These are phyloP conservation scores for Cylindrotheca fusiformis DNA, from an alignment of 108 stramenopile species.

Conservation along the genomic window DNA sequence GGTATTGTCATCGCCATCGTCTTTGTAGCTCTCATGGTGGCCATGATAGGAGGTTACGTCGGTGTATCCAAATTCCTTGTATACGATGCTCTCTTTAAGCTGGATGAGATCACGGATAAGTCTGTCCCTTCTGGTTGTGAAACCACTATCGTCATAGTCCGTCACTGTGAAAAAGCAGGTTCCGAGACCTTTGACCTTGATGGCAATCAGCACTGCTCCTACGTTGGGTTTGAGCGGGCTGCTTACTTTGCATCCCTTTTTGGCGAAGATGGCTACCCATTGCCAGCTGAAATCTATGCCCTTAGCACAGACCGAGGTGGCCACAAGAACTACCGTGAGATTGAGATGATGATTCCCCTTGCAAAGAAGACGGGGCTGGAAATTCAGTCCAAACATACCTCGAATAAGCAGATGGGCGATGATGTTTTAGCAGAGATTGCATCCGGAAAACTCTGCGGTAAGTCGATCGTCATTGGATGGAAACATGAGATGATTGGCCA, in stretches of 20 bases:
- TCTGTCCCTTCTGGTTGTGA: constrained; percentile 37
- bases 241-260: constrained; percentile 35
- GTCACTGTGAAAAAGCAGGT: constrained; percentile 57
- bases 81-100: not conserved
- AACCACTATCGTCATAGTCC: constrained; percentile 40
- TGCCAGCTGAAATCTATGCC: constrained; percentile 41
- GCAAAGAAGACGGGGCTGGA: constrained; percentile 20
- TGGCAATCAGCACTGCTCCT: constrained; percentile 44
- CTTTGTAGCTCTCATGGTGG: not conserved
- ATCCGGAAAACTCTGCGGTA: constrained; percentile 34
- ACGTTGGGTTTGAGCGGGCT: constrained; percentile 43
- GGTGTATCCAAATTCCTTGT: not conserved
- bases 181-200: constrained; percentile 17
- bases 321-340: constrained; percentile 44
- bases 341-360: constrained; percentile 42
- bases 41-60: not conserved
- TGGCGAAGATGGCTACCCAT: constrained; percentile 33
- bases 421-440: constrained; percentile 18
- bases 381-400: constrained; percentile 7
- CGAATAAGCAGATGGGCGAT: constrained; percentile 10
- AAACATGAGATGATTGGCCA: constrained; percentile 33
- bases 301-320: constrained; percentile 15
- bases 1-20: not conserved
- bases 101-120: constrained; percentile 1
- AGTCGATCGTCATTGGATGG: constrained; percentile 37